Conservation (phyloP, 306 rosid genomes). For the Trifolium fragiferum region DNA sequence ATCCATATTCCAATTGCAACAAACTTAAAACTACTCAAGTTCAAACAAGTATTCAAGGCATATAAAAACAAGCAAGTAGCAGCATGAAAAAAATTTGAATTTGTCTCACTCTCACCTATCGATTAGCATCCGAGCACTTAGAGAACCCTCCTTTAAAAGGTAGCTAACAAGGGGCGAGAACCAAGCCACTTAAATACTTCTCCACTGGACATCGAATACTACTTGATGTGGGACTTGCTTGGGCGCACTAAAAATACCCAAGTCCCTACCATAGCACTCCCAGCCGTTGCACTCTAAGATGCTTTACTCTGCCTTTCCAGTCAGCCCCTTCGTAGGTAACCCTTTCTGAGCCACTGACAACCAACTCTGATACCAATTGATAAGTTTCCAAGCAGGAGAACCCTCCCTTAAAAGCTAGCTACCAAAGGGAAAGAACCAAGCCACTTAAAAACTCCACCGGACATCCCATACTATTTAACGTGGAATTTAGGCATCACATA, state of each 20-base stretch:
- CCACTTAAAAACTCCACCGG: not conserved
- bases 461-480: not conserved
- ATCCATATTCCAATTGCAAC: not conserved
- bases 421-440: not conserved
- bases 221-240: no score
- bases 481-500: not conserved
- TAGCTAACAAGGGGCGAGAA: not conserved
- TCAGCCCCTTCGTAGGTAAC: not conserved
- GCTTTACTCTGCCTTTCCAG: not conserved
- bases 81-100: not conserved
- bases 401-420: not conserved
- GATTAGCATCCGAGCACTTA: not conserved
- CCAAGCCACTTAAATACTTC: not conserved
- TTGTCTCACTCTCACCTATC: not conserved
- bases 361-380: not conserved
- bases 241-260: not conserved
- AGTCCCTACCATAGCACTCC: not conserved
- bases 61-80: not conserved
- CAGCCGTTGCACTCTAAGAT: not conserved
- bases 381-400: not conserved
- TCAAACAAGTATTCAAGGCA: not conserved
- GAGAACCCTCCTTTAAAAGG: not conserved
- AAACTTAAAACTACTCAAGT: not conserved
- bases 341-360: not conserved
- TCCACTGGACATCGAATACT: no score